phyloP scores from a whole-genome alignment of 1,284 basidiomycete species.

The Boletellus deceptivus region DNA sequence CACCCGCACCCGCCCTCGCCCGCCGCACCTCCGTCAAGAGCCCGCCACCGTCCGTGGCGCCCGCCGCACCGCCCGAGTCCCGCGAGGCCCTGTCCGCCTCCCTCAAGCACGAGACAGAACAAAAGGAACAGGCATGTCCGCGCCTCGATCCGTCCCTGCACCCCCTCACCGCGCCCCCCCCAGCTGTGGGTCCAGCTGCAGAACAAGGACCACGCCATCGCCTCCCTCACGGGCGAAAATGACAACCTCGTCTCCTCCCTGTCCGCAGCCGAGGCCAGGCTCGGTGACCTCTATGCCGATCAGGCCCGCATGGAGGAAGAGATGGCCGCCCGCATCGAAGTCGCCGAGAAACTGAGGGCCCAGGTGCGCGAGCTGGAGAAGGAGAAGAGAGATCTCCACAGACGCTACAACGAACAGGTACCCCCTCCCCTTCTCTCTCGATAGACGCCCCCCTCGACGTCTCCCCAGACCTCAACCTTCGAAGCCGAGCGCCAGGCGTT shows the following conservation, averaged over 20 bases:
- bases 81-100: constrained; percentile 57
- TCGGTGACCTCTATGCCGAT: constrained; percentile 75
- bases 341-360: constrained; percentile 70
- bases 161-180: constrained; percentile 12
- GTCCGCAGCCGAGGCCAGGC: constrained; percentile 61
- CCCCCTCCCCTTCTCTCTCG: constrained; percentile 15
- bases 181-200: constrained; percentile 74
- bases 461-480: constrained; percentile 64
- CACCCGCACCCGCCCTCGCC: constrained; percentile 39
- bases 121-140: constrained; percentile 68
- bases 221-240: constrained; percentile 61
- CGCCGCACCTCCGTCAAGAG: constrained; percentile 53
- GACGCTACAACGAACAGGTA: constrained; percentile 82
- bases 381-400: constrained; percentile 74
- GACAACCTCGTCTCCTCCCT: constrained; percentile 59
- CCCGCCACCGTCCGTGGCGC: constrained; percentile 33
- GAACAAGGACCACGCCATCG: constrained; percentile 70
- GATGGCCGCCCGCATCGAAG: constrained; percentile 71
- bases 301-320: constrained; percentile 76
- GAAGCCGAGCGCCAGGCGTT: constrained; percentile 83
- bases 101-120: constrained; percentile 71
- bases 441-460: constrained; percentile 14
- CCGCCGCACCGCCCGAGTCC: constrained; percentile 37
- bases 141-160: neutral
- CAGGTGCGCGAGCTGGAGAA: constrained; percentile 81